Percentiles rank a stretch among this genome's conserved stretches.
These are phyloP conservation scores for Thielaviopsis musarum DNA, from an alignment of 2,329 filamentous ascomycete species.

Conservation along the genomic window DNA sequence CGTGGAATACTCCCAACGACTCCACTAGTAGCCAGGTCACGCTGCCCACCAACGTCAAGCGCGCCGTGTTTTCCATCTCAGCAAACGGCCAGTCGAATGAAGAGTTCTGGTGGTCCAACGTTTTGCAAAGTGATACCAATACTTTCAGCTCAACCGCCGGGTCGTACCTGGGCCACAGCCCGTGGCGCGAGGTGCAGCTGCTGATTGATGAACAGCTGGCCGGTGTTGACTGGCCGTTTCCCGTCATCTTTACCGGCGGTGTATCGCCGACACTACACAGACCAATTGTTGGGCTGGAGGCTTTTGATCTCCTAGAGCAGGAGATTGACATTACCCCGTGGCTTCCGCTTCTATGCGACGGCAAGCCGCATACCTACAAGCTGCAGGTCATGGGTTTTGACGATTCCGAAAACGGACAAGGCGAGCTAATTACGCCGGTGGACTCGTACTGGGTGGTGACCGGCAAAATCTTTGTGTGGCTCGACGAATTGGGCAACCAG, in stretches of 20 bases:
- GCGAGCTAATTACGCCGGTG: constrained; percentile 24
- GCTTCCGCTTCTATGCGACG: constrained; percentile 52
- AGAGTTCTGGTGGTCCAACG: constrained; percentile 78
- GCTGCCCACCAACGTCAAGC: constrained; percentile 50
- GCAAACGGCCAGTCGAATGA: constrained; percentile 61
- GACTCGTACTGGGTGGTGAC: constrained; percentile 52
- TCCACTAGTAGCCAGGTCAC: constrained; percentile 39
- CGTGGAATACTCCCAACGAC: constrained; percentile 48
- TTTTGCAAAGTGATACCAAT: constrained; percentile 41
- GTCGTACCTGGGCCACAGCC: constrained; percentile 47
- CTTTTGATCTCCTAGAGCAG: constrained; percentile 62
- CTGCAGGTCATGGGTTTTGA: constrained; percentile 50
- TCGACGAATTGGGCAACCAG: constrained; percentile 32
- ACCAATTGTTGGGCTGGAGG: constrained; percentile 61
- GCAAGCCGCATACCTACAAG: constrained; percentile 45
- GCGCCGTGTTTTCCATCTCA: constrained; percentile 59
- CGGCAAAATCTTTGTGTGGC: constrained; percentile 68
- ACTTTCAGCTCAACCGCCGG: constrained; percentile 42
- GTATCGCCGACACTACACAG: constrained; percentile 62
- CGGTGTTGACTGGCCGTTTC: constrained; percentile 67
- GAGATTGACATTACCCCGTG: constrained; percentile 73
- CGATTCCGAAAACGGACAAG: constrained; percentile 30
- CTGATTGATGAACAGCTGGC: constrained; percentile 56
- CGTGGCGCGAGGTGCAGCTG: constrained; percentile 65
- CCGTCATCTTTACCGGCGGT: constrained; percentile 68